phyloP scores from a whole-genome alignment of 2,329 filamentous ascomycete genomes.

The Nothophaeocryptopus gaeumannii region DNA sequence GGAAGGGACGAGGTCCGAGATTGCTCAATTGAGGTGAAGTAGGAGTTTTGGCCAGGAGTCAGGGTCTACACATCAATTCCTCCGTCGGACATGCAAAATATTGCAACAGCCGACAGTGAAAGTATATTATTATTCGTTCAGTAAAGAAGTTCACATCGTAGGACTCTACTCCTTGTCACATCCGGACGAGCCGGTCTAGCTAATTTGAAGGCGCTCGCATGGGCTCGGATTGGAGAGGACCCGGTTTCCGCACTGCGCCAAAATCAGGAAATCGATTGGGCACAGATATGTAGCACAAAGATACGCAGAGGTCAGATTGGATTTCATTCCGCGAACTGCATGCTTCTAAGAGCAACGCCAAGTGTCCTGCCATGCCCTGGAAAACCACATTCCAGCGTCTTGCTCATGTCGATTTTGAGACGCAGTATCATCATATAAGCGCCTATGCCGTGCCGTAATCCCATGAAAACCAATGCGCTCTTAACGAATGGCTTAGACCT shows the following conservation, averaged over 20 bases:
- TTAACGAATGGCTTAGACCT: constrained; percentile 70
- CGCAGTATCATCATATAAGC: constrained; percentile 13
- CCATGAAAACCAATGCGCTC: constrained; percentile 10
- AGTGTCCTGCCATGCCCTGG: constrained; percentile 13
- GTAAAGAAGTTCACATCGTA: too few relatives aligned
- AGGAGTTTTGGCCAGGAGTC: too few relatives aligned
- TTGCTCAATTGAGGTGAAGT: too few relatives aligned
- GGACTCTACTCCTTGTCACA: not conserved
- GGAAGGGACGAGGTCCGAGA: too few relatives aligned
- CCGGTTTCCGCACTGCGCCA: constrained; percentile 4
- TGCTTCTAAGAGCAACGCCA: constrained; percentile 13
- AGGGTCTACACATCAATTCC: too few relatives aligned
- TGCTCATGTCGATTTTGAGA: constrained; percentile 15
- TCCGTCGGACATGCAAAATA: too few relatives aligned
- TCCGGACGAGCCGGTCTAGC: constrained; percentile 1
- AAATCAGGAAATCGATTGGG: constrained; percentile 2
- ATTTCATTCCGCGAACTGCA: constrained; percentile 25
- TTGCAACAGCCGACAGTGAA: too few relatives aligned
- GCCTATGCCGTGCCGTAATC: constrained; percentile 17
- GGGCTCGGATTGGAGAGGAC: constrained; percentile 4
- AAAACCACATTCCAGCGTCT: constrained; percentile 1
- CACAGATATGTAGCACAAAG: not conserved
- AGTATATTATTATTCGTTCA: too few relatives aligned
- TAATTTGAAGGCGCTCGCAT: constrained; percentile 4
- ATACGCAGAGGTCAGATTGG: constrained; percentile 10